Conservation (phyloP, 148 eudicot species). For the Arctostaphylos glauca region DNA sequence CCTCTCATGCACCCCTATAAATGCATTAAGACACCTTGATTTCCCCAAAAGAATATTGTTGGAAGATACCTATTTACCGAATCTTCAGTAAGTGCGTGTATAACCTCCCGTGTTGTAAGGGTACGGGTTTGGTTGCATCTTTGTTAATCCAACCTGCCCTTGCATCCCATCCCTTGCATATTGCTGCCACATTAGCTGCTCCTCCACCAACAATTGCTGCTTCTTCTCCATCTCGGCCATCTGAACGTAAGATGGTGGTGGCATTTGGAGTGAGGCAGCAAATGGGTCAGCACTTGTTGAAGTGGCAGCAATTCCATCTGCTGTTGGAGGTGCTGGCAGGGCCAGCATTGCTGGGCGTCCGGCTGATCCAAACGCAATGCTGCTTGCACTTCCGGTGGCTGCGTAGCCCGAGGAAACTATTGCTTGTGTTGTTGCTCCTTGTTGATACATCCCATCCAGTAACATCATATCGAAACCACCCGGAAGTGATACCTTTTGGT, state of each 20-base stretch:
- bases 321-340: slow-evolving; percentile 57
- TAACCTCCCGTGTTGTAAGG: slow-evolving; percentile 36
- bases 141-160: slow-evolving; percentile 48
- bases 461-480: slow-evolving; percentile 65
- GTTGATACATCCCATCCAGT: slow-evolving; percentile 80
- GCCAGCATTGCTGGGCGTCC: slow-evolving; percentile 65
- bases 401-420: slow-evolving; percentile 30
- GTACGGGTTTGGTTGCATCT: slow-evolving; percentile 33
- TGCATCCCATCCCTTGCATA: slow-evolving; percentile 63
- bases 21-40: background rate
- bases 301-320: background rate
- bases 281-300: slow-evolving; percentile 48
- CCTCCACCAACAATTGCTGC: slow-evolving; percentile 58
- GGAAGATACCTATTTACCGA: background rate
- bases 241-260: slow-evolving; percentile 82
- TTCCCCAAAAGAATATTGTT: background rate
- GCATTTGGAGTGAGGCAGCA: slow-evolving; percentile 58
- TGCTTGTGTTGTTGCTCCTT: slow-evolving; percentile 40
- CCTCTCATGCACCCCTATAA: background rate
- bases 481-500: slow-evolving; percentile 52
- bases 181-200: slow-evolving; percentile 83
- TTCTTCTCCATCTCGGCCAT: slow-evolving; percentile 89
- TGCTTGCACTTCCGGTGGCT: slow-evolving; percentile 77
- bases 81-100: slow-evolving; percentile 15
- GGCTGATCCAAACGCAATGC: slow-evolving; percentile 63